Evolutionary conservation across 2,329 filamentous ascomycete species (phyloP).

Genomic region (Botrytis aclada): DNA sequence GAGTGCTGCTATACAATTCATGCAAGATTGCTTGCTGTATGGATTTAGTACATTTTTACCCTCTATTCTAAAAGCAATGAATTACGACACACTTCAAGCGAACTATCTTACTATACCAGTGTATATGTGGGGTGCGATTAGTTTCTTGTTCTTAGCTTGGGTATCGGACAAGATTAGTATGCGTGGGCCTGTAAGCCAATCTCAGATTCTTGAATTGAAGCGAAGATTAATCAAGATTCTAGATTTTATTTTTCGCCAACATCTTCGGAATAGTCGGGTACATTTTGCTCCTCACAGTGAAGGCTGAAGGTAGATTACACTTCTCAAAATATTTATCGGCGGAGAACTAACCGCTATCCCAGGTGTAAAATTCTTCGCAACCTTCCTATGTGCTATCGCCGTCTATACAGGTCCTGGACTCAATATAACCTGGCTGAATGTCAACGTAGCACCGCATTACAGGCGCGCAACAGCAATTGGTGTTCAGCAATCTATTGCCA

Average conservation of each 20-base stretch:
- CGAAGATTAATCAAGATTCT: constrained; percentile 4
- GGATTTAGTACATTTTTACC: constrained; percentile 59
- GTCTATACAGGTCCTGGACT: constrained; percentile 49
- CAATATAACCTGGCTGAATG: constrained; percentile 47
- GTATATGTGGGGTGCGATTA: constrained; percentile 49
- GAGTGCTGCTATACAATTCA: constrained; percentile 37
- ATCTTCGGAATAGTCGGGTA: constrained; percentile 49
- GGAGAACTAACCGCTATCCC: background rate
- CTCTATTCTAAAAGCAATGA: constrained; percentile 51
- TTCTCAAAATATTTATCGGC: background rate
- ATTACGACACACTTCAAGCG: constrained; percentile 49
- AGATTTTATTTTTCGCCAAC: constrained; percentile 41
- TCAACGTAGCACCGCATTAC: constrained; percentile 47
- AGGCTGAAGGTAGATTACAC: constrained; percentile 38
- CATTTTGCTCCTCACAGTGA: constrained; percentile 47
- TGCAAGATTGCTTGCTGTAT: constrained; percentile 38
- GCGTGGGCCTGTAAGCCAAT: constrained; percentile 22
- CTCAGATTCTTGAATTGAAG: background rate
- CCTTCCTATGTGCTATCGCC: constrained; percentile 47
- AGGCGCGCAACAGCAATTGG: constrained; percentile 47
- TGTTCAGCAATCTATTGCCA: constrained; percentile 46
- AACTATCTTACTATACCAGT: constrained; percentile 56
- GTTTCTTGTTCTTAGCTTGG: constrained; percentile 46
- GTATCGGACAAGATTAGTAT: constrained; percentile 44
- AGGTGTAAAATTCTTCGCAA: constrained; percentile 46